A percentile compares a stretch with the other conserved stretches of the same genome.
phyloP scores from a whole-genome alignment of 2,329 filamentous ascomycete genomes.

The Myotisia sp. region DNA sequence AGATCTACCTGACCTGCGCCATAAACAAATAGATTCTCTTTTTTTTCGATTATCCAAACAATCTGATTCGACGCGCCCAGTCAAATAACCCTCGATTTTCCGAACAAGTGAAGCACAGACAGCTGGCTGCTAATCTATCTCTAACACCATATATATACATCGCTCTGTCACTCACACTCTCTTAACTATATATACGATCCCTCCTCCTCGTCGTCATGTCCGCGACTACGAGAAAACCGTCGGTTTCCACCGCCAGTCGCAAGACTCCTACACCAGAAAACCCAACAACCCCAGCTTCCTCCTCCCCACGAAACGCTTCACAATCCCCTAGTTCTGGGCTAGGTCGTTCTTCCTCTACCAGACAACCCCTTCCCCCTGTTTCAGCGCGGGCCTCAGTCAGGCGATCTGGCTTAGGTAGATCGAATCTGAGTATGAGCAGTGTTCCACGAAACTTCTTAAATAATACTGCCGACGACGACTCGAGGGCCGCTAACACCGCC shows the following conservation, averaged over 20 bases:
- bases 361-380: constrained; percentile 40
- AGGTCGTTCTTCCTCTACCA: constrained; percentile 51
- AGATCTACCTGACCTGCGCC: no score
- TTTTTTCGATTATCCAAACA: no score
- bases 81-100: no score
- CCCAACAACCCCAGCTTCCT: constrained; percentile 14
- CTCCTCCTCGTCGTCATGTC: no score
- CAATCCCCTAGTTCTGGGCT: constrained; percentile 40
- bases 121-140: no score
- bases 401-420: constrained; percentile 36
- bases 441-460: constrained; percentile 35
- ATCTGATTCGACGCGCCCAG: no score
- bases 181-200: no score
- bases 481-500: constrained; percentile 63
- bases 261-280: constrained; percentile 2
- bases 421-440: constrained; percentile 30
- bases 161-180: no score
- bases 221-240: constrained; percentile 8
- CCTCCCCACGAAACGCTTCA: constrained; percentile 22
- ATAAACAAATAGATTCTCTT: no score
- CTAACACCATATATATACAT: no score
- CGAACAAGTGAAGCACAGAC: no score
- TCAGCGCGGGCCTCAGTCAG: constrained; percentile 55
- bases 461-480: constrained; percentile 47
- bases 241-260: constrained; percentile 6